Conservation (phyloP, 345 rosid species). For the Euphorbia lathyris region DNA sequence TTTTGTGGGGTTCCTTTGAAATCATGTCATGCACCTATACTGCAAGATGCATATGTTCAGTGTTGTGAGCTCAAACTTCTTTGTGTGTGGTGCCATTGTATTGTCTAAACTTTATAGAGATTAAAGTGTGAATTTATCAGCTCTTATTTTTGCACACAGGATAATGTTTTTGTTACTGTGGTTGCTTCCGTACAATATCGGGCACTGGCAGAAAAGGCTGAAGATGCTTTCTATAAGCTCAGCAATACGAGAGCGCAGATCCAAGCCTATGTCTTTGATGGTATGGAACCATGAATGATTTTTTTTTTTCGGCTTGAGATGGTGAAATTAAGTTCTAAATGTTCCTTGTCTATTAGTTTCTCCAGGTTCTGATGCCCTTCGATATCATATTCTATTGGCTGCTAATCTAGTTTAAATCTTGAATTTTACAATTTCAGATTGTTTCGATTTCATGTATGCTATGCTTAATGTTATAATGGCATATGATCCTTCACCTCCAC, state of each 20-base stretch:
- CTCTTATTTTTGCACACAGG: conserved; percentile 6
- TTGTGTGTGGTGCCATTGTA: neutral
- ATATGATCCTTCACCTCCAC: neutral
- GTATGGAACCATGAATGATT: conserved; percentile 8
- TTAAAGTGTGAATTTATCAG: neutral
- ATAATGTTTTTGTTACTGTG: conserved; percentile 21
- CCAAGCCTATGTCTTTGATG: conserved; percentile 26
- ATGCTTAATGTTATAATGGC: neutral
- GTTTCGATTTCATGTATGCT: neutral
- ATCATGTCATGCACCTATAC: neutral
- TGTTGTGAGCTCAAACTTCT: neutral
- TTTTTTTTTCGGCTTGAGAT: neutral
- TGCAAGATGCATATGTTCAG: neutral
- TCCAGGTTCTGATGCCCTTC: neutral
- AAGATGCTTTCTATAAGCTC: conserved; percentile 25
- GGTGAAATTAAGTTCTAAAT: neutral
- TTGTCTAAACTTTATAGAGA: neutral
- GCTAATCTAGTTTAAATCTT: neutral
- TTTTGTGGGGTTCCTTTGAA: neutral
- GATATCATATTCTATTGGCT: neutral
- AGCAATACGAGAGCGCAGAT: conserved; percentile 29
- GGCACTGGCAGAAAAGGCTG: conserved; percentile 16
- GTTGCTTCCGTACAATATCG: conserved; percentile 26
- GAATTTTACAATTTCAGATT: neutral
- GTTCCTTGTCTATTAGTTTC: neutral